Conservation (phyloP, 352 stramenopile genomes). For the Bremia lactucae region DNA sequence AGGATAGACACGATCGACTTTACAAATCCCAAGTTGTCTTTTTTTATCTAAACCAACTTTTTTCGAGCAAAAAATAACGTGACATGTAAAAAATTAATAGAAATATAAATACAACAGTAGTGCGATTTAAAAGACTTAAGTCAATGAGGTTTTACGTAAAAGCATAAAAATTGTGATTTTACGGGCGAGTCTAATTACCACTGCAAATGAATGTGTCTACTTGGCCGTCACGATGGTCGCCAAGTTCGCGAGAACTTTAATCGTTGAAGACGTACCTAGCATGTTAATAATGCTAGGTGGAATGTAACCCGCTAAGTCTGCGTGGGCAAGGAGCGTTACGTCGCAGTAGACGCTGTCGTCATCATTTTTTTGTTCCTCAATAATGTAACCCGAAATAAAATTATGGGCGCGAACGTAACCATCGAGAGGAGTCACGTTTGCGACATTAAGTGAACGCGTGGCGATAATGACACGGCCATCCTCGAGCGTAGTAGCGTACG, state of each 20-base stretch:
- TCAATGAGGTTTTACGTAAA: no score
- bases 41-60: conserved; percentile 45
- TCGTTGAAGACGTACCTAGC: conserved; percentile 73
- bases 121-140: no score
- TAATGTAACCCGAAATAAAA: conserved; percentile 70
- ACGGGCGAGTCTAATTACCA: conserved; percentile 7
- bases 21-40: conserved; percentile 28
- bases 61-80: no score
- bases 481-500: conserved; percentile 34
- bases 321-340: conserved; percentile 67
- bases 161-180: no score
- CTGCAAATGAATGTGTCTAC: conserved; percentile 8
- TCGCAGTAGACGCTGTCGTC: conserved; percentile 46
- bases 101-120: no score
- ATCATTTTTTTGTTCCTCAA: conserved; percentile 41
- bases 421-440: conserved; percentile 32
- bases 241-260: conserved; percentile 70
- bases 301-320: conserved; percentile 70
- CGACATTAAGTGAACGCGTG: conserved; percentile 47
- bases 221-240: conserved; percentile 33
- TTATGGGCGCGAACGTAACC: conserved; percentile 57
- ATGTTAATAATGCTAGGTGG: conserved; percentile 73
- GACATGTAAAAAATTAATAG: no score
- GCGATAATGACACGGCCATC: conserved; percentile 54
- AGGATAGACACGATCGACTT: conserved; percentile 36